Evolutionary conservation across 2,329 filamentous ascomycete genomes (phyloP).

Genomic region (Penicillium rolfsii): DNA sequence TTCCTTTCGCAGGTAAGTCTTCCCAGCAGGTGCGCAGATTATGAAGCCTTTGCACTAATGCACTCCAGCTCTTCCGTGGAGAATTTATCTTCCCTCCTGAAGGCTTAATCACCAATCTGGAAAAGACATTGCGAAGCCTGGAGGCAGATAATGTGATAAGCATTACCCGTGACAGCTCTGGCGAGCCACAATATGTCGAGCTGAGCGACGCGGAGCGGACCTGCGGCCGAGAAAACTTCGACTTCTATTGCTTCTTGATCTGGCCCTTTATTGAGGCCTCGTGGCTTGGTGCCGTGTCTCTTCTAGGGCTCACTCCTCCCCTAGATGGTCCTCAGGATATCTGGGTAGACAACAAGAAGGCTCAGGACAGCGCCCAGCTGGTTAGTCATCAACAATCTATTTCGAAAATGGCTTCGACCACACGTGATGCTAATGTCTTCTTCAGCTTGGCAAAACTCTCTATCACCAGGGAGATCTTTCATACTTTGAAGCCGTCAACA

Average conservation of each 20-base stretch:
- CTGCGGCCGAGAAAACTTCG: conserved; percentile 87
- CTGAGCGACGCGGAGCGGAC: conserved; percentile 75
- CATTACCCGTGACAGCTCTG: conserved; percentile 60
- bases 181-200: conserved; percentile 67
- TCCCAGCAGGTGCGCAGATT: not conserved
- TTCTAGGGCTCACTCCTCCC: conserved; percentile 84
- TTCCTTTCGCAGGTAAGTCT: conserved; percentile 72
- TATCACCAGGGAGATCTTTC: conserved; percentile 97
- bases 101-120: conserved; percentile 77
- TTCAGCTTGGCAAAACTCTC: conserved; percentile 85
- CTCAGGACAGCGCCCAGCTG: conserved; percentile 79
- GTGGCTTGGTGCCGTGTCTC: conserved; percentile 86
- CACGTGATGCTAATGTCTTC: conserved; percentile 20
- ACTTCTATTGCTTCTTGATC: conserved; percentile 98
- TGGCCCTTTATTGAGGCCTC: conserved; percentile 97
- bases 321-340: conserved; percentile 59
- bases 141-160: conserved; percentile 78
- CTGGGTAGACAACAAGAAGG: conserved; percentile 78
- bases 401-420: no score
- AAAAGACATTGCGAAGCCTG: conserved; percentile 75
- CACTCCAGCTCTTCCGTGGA: conserved; percentile 74
- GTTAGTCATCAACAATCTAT: conserved; percentile 50
- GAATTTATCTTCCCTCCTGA: conserved; percentile 97
- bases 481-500: conserved; percentile 98
- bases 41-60: conserved; percentile 16